phyloP scores from a whole-genome alignment of 1,284 basidiomycete genomes.

The Leucoagaricus sp. region DNA sequence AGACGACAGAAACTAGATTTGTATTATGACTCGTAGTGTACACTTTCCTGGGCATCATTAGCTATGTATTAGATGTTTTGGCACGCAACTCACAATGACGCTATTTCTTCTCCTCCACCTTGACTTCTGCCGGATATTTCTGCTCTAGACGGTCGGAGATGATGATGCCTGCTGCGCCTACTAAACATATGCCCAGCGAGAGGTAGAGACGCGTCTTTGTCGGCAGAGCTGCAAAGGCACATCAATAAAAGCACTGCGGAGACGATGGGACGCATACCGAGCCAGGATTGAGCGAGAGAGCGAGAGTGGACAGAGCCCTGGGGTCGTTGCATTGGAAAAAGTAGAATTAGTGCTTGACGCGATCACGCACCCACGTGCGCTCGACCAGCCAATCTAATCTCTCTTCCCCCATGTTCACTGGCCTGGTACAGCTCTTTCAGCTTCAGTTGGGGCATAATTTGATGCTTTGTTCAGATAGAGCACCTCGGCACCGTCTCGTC shows the following conservation, averaged over 20 bases:
- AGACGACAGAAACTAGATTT: neutral
- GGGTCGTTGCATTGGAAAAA: neutral
- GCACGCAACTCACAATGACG: conserved; percentile 15
- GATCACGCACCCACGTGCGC: neutral
- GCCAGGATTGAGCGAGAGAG: conserved; percentile 39
- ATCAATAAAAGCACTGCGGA: conserved; percentile 1
- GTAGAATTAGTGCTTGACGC: neutral
- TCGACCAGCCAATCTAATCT: neutral
- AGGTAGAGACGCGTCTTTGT: conserved; percentile 58
- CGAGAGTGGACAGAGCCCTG: conserved; percentile 4
- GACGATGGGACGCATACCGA: conserved; percentile 29
- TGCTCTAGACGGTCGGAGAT: conserved; percentile 60
- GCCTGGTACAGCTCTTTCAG: conserved; percentile 51
- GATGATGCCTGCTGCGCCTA: conserved; percentile 53
- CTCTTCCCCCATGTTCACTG: conserved; percentile 58
- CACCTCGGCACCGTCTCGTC: conserved; percentile 74
- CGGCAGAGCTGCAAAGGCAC: conserved; percentile 50
- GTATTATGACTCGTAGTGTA: conserved; percentile 8
- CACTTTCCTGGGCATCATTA: neutral
- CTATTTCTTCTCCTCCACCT: conserved; percentile 18
- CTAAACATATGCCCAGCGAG: conserved; percentile 53
- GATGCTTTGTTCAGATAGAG: conserved; percentile 59
- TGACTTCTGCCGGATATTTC: conserved; percentile 24
- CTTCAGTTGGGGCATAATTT: neutral
- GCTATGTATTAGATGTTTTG: neutral